phyloP scores from a whole-genome alignment of 2,329 filamentous ascomycete species.

The Colletotrichum aenigma region DNA sequence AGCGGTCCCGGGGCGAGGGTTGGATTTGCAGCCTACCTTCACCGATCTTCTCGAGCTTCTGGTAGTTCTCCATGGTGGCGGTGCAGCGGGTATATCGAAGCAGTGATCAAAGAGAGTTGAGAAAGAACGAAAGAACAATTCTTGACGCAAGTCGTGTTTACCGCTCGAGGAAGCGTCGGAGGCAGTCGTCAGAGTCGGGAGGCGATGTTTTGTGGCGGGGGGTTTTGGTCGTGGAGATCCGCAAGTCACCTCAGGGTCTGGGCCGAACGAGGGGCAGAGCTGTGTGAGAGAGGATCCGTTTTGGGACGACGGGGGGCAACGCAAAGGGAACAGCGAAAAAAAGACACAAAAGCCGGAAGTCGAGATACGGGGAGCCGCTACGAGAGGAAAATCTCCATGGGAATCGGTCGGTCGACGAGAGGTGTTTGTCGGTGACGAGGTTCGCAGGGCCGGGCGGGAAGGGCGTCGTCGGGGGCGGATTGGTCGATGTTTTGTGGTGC shows the following conservation, averaged over 20 bases:
- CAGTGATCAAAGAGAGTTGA: not conserved
- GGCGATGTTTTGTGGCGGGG: conserved; percentile 4
- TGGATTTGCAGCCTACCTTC: conserved; percentile 69
- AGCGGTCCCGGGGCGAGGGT: not conserved
- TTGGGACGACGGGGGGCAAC: not conserved
- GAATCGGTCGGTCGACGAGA: not conserved
- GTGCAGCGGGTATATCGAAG: not conserved
- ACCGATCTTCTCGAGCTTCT: conserved; percentile 95
- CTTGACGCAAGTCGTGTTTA: not conserved
- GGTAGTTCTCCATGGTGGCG: conserved; percentile 84
- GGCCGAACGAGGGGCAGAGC: conserved; percentile 11
- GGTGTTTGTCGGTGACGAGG: not conserved
- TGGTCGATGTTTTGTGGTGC: conserved; percentile 21
- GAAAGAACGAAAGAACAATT: not conserved
- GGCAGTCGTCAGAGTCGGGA: not conserved
- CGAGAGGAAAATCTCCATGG: conserved; percentile 5
- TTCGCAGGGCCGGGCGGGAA: conserved; percentile 14
- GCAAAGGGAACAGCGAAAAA: not conserved
- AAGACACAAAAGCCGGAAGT: not conserved
- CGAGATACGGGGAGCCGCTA: conserved; percentile 10
- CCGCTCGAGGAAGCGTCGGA: not conserved
- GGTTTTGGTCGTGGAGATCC: not conserved
- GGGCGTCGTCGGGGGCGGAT: conserved; percentile 15
- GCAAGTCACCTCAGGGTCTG: conserved; percentile 9
- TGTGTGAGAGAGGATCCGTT: not conserved